Conservation (phyloP, 2,329 filamentous ascomycete species). For the Geoglossum cookeanum region DNA sequence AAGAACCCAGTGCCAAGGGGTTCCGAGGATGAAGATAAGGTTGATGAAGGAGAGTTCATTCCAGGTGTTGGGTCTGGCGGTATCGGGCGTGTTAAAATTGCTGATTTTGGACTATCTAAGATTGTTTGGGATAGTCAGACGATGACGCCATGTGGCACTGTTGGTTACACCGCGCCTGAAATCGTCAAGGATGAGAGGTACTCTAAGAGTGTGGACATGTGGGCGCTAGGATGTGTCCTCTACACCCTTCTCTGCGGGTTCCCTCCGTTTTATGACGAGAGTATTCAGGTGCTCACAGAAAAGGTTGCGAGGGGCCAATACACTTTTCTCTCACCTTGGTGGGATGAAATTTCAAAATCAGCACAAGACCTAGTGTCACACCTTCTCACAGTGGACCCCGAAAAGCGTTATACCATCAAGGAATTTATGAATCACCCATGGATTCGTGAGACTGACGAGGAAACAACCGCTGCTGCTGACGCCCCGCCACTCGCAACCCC, state of each 20-base stretch:
- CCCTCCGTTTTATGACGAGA: slow-evolving; percentile 96
- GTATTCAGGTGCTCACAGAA: slow-evolving; percentile 88
- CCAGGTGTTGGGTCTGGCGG: slow-evolving; percentile 66
- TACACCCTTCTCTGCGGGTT: slow-evolving; percentile 96
- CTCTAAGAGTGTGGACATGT: slow-evolving; percentile 98
- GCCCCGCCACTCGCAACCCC: slow-evolving; percentile 56
- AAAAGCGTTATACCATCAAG: slow-evolving; percentile 82
- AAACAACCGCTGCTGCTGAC: slow-evolving; percentile 45
- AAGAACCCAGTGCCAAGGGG: slow-evolving; percentile 63
- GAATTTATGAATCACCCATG: slow-evolving; percentile 92
- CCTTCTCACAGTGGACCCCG: slow-evolving; percentile 81
- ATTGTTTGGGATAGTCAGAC: slow-evolving; percentile 96
- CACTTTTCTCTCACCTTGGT: slow-evolving; percentile 96
- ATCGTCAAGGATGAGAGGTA: slow-evolving; percentile 98
- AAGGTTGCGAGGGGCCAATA: slow-evolving; percentile 95
- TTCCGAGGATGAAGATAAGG: slow-evolving; percentile 90
- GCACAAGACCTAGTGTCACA: slow-evolving; percentile 90
- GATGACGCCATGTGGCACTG: slow-evolving; percentile 97
- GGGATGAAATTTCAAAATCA: slow-evolving; percentile 93
- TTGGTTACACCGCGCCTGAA: slow-evolving; percentile 93
- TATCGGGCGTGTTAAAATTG: slow-evolving; percentile 91
- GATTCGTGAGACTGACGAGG: slow-evolving; percentile 55
- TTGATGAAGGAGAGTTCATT: slow-evolving; percentile 86
- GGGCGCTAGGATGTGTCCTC: slow-evolving; percentile 88
- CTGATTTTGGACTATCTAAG: slow-evolving; percentile 93